Conservation (phyloP, 805 yeast genomes). For the Ogataea chonburiensis region DNA sequence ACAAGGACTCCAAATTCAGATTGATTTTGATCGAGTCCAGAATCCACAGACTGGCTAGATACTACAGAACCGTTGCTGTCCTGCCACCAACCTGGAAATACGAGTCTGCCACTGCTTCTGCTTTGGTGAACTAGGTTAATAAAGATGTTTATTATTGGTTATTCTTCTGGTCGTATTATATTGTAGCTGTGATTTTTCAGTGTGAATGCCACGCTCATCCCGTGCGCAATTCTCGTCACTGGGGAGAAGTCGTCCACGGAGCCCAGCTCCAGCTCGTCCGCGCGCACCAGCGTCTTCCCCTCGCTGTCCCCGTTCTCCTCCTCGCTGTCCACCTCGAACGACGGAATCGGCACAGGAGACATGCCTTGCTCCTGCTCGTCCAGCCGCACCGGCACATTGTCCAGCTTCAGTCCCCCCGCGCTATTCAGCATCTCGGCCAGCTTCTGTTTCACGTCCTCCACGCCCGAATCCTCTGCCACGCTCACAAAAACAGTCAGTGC, state of each 20-base stretch:
- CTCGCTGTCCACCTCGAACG: slow-evolving; percentile 31
- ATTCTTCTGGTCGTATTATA: slow-evolving; percentile 1
- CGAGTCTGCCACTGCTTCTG: slow-evolving; percentile 99
- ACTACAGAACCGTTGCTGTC: slow-evolving; percentile 99
- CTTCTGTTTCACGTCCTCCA: slow-evolving; percentile 27
- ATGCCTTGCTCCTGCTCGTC: slow-evolving; percentile 33
- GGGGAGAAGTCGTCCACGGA: slow-evolving; percentile 43
- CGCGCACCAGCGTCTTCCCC: slow-evolving; percentile 20
- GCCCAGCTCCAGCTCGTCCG: slow-evolving; percentile 31
- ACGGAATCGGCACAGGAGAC: slow-evolving; percentile 42
- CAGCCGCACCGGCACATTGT: slow-evolving; percentile 29
- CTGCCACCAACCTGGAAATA: slow-evolving; percentile 99
- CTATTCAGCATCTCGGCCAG: slow-evolving; percentile 41
- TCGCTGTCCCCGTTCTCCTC: slow-evolving; percentile 16
- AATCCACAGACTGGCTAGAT: slow-evolving; percentile 99
- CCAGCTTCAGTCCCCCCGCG: slow-evolving; percentile 47
- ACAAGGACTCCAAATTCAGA: slow-evolving; percentile 99
- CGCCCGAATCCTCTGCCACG: slow-evolving; percentile 23
- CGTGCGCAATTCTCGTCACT: neutral
- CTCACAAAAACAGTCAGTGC: slow-evolving; percentile 36
- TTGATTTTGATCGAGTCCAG: slow-evolving; percentile 99
- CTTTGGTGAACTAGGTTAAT: slow-evolving; percentile 87
- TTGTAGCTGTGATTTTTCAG: slow-evolving; percentile 3
- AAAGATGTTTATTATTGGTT: slow-evolving; percentile 1
- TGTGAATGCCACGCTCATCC: slow-evolving; percentile 2